Evolutionary conservation across 495 filamentous ascomycete species (phyloP).

Genomic region (Neurospora cerealis): DNA sequence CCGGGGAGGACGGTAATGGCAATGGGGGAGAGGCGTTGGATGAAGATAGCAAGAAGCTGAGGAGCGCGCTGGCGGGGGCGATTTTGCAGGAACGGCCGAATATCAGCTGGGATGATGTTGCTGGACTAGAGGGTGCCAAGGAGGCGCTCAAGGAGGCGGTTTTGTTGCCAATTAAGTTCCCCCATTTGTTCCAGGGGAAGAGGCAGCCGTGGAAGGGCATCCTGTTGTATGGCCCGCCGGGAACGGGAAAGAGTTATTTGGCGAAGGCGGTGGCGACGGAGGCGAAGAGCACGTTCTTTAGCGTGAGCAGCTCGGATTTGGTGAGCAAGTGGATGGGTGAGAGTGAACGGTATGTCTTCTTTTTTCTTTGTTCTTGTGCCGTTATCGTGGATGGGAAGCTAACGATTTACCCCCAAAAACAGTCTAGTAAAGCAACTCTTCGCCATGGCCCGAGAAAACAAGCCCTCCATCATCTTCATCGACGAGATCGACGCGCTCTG

Average conservation of each 20-base stretch:
- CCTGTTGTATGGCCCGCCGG: constrained; percentile 88
- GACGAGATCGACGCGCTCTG: constrained; percentile 98
- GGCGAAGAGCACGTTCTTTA: constrained; percentile 99
- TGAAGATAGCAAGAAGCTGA: constrained; percentile 87
- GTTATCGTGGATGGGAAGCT: background rate
- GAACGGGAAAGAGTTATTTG: constrained; percentile 93
- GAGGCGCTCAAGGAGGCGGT: constrained; percentile 97
- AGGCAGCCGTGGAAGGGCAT: constrained; percentile 98
- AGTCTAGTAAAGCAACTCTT: constrained; percentile 97
- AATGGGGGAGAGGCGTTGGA: constrained; percentile 54
- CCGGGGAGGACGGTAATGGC: constrained; percentile 40
- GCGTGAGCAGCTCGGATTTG: constrained; percentile 90
- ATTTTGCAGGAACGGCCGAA: constrained; percentile 94
- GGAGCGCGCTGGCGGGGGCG: constrained; percentile 81
- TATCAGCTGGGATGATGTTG: constrained; percentile 94
- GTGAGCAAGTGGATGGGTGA: constrained; percentile 99
- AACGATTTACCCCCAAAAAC: background rate
- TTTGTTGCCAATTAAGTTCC: constrained; percentile 94
- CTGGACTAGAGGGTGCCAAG: constrained; percentile 90
- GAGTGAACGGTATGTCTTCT: constrained; percentile 66
- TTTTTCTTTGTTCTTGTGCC: background rate
- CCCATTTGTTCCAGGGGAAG: constrained; percentile 93
- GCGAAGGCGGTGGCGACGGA: constrained; percentile 97
- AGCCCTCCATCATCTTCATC: constrained; percentile 97
- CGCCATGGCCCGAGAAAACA: constrained; percentile 96